These are phyloP conservation scores for Cyclostephanos tholiformis DNA, from an alignment of 108 stramenopile species.

Conservation along the genomic window DNA sequence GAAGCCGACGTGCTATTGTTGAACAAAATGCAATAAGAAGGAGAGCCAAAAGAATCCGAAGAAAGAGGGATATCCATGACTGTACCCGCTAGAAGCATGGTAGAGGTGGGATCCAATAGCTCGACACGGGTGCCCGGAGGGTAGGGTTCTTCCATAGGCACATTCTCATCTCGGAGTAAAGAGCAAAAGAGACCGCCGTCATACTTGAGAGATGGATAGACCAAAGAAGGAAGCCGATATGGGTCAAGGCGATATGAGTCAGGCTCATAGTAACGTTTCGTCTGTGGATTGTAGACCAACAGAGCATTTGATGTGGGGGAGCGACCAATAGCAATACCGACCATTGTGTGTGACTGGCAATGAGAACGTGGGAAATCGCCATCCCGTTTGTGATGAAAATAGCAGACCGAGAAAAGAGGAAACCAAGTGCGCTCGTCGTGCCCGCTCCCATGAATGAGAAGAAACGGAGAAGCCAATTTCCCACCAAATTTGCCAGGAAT, in stretches of 20 bases:
- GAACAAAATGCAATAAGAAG: neutral
- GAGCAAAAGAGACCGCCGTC: neutral
- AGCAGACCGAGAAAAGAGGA: conserved; percentile 3
- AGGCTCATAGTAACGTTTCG: neutral
- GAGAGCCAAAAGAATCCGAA: neutral
- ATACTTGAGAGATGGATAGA: conserved; percentile 1
- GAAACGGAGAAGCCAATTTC: neutral
- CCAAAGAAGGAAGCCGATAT: neutral
- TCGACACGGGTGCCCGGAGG: neutral
- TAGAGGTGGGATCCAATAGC: neutral
- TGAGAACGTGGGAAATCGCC: no score
- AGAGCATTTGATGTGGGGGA: neutral
- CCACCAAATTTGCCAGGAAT: neutral
- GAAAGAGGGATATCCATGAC: neutral
- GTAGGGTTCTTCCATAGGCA: neutral
- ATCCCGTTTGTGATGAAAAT: no score
- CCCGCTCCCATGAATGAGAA: neutral
- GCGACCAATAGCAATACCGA: neutral
- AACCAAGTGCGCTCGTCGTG: neutral
- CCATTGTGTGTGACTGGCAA: no score
- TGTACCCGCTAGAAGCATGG: neutral
- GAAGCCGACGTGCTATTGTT: neutral
- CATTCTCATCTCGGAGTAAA: neutral
- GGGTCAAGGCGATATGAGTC: neutral
- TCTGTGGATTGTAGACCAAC: neutral